A percentile compares a stretch with the other conserved stretches of the same genome.
Conservation (phyloP, 2,329 filamentous ascomycete species). For the Camillea tinctor region DNA sequence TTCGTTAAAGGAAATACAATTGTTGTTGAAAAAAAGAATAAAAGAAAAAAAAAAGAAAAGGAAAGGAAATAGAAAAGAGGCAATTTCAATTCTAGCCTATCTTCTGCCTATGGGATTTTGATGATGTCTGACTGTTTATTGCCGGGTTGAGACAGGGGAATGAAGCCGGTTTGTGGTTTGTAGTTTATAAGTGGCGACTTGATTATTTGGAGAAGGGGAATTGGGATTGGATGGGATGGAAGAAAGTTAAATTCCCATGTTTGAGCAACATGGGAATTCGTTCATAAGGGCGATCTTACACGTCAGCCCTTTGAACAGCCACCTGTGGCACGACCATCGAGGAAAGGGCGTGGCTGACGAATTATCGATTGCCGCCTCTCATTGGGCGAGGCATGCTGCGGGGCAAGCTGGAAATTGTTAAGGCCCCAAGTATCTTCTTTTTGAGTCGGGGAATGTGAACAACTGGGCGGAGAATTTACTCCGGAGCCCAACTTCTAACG, state of each 20-base stretch:
- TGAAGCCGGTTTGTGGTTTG: too few relatives aligned
- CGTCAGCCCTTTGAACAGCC: background rate
- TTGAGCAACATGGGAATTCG: background rate
- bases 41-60: too few relatives aligned
- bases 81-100: too few relatives aligned
- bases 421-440: constrained; percentile 16
- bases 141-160: too few relatives aligned
- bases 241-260: background rate
- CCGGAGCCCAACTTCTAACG: constrained; percentile 10
- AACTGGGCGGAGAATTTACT: constrained; percentile 16
- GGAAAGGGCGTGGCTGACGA: background rate
- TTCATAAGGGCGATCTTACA: background rate
- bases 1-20: too few relatives aligned
- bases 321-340: background rate
- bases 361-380: background rate
- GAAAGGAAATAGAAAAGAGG: too few relatives aligned
- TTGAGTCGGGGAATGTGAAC: background rate
- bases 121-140: too few relatives aligned
- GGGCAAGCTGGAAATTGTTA: constrained; percentile 21
- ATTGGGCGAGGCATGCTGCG: background rate
- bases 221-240: background rate
- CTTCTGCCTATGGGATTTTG: too few relatives aligned
- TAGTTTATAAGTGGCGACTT: background rate
- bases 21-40: too few relatives aligned
- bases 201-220: background rate